A percentile compares a stretch with the other conserved stretches of the same genome.
Conservation (phyloP, 192 early-diverging fungal species). For the Dissophora globulifera region DNA sequence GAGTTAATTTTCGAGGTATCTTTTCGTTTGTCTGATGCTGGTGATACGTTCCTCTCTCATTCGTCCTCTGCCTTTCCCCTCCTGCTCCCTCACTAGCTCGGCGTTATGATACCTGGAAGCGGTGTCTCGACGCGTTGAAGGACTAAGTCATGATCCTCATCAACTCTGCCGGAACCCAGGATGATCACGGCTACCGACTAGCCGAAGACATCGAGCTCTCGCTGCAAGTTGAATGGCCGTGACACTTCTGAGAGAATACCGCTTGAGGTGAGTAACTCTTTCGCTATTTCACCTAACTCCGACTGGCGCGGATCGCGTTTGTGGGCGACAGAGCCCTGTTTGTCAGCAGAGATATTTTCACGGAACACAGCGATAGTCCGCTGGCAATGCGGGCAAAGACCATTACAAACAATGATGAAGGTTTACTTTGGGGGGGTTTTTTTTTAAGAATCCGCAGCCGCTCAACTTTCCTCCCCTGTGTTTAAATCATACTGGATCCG, state of each 20-base stretch:
- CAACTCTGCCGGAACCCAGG: conserved; percentile 89
- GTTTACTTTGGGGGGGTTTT: too few relatives aligned
- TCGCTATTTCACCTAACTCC: conserved; percentile 53
- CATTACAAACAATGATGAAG: too few relatives aligned
- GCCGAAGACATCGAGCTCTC: conserved; percentile 40
- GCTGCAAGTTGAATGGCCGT: conserved; percentile 15
- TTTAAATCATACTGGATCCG: conserved; percentile 24
- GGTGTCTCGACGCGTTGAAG: conserved; percentile 69
- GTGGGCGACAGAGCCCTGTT: conserved; percentile 91
- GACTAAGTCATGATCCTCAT: conserved; percentile 83
- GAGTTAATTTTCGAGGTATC: too few relatives aligned
- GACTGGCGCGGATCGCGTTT: conserved; percentile 70
- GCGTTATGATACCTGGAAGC: conserved; percentile 69
- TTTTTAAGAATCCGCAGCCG: too few relatives aligned
- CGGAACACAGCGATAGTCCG: conserved; percentile 80
- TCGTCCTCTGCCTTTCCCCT: background rate
- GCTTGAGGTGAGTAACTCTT: conserved; percentile 72
- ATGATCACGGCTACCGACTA: conserved; percentile 67
- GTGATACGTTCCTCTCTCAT: background rate
- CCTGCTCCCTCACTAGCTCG: background rate
- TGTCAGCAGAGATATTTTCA: conserved; percentile 75
- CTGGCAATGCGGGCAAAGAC: conserved; percentile 64
- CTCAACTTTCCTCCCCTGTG: background rate
- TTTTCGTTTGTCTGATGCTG: too few relatives aligned
- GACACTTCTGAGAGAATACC: conserved; percentile 76